phyloP scores from a whole-genome alignment of 768 basidiomycete species.

The Leccinum sublutescens region DNA sequence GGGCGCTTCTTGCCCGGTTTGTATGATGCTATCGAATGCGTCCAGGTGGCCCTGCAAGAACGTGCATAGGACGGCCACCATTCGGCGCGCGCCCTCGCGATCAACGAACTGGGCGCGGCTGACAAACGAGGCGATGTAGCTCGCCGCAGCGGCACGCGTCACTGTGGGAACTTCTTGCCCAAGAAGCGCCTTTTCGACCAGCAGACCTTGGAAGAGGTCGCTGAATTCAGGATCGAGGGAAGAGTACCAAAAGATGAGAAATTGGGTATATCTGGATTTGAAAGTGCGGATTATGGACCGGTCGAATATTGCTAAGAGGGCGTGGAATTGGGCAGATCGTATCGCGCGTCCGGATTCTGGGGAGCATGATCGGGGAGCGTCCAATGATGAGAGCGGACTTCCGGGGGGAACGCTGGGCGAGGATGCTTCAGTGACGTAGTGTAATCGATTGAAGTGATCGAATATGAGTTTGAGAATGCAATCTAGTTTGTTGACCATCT shows the following conservation, averaged over 20 bases:
- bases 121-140: slow-evolving; percentile 91
- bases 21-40: slow-evolving; percentile 52
- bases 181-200: slow-evolving; percentile 89
- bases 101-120: slow-evolving; percentile 87
- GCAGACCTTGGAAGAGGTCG: slow-evolving; percentile 91
- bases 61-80: slow-evolving; percentile 81
- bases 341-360: slow-evolving; percentile 38
- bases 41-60: slow-evolving; percentile 80
- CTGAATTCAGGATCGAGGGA: slow-evolving; percentile 87
- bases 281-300: slow-evolving; percentile 92
- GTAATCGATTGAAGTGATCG: slow-evolving; percentile 69
- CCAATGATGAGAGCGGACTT: slow-evolving; percentile 18
- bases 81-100: slow-evolving; percentile 64
- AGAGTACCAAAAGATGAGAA: slow-evolving; percentile 93
- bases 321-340: slow-evolving; percentile 70
- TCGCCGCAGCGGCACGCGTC: slow-evolving; percentile 88
- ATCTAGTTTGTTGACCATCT: slow-evolving; percentile 92
- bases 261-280: slow-evolving; percentile 96
- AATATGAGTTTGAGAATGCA: slow-evolving; percentile 82
- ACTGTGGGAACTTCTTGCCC: slow-evolving; percentile 57
- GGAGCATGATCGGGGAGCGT: slow-evolving; percentile 24
- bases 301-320: slow-evolving; percentile 91
- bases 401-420: slow-evolving; percentile 3
- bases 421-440: slow-evolving; percentile 27
- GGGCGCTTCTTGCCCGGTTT: slow-evolving; percentile 34